Conservation (phyloP, 805 yeast genomes). For the Yarrowia deformans region DNA sequence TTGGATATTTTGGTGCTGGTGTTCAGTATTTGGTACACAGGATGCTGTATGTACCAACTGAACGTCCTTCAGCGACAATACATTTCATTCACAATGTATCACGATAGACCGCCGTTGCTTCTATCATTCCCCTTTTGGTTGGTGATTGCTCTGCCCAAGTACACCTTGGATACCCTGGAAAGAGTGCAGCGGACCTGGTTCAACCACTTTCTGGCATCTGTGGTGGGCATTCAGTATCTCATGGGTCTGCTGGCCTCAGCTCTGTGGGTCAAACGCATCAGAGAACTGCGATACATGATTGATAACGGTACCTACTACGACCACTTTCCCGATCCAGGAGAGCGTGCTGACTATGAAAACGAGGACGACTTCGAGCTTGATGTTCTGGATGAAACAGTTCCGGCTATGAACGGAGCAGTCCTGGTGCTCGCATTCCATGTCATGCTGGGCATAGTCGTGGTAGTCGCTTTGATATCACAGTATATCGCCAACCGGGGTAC, state of each 20-base stretch:
- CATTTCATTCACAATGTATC: conserved; percentile 34
- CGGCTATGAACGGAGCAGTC: conserved; percentile 6
- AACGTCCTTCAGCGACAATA: conserved; percentile 30
- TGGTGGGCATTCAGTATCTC: conserved; percentile 23
- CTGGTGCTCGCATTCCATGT: conserved; percentile 27
- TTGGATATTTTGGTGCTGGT: conserved; percentile 22
- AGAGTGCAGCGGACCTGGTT: conserved; percentile 13
- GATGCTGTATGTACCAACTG: conserved; percentile 32
- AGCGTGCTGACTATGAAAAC: conserved; percentile 1
- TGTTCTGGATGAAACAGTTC: conserved; percentile 23
- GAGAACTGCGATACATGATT: conserved; percentile 18
- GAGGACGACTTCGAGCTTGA: conserved; percentile 32
- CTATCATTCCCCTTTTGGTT: conserved; percentile 23
- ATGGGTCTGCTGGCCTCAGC: conserved; percentile 24
- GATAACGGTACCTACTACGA: conserved; percentile 26
- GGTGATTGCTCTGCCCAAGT: conserved; percentile 30
- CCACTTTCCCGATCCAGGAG: conserved; percentile 22
- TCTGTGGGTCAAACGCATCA: conserved; percentile 12
- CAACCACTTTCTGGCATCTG: conserved; percentile 13
- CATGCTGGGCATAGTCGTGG: conserved; percentile 22
- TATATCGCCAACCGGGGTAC: conserved; percentile 8
- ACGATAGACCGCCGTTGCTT: conserved; percentile 21
- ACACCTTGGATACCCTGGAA: conserved; percentile 10
- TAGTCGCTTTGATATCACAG: neutral
- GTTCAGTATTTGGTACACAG: conserved; percentile 33